Base-by-base conservation (phyloP, 2,329 filamentous ascomycete species). In the Colletotrichum falcatum region DNA sequence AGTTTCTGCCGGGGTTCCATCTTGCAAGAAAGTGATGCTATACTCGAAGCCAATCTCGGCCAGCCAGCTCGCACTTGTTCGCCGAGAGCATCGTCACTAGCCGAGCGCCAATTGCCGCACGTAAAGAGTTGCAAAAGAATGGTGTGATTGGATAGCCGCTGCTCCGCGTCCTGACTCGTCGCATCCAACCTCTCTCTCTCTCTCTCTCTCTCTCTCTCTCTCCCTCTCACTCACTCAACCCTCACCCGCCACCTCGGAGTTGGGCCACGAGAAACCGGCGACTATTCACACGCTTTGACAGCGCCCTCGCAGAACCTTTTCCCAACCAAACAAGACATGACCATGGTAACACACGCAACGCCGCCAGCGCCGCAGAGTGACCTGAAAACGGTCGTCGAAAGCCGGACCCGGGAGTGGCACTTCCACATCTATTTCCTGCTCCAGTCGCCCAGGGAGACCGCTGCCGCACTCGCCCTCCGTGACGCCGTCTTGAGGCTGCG, bases 371-470 rank as follows among this genome's bases (percentile, higher is more conserved):
- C 76, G 16, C 75, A 78, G 58, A 71, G 71, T 18, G 77, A 78
- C 60, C 65, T 78, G 8, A 74, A 78, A 56, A 77, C 75, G 5
- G 77, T 78, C 2, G 77, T 78, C 20, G 74, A 77, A 51, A 65
- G 58, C 23, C 76, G 77, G 20, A 77, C 74, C 12, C 73, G 77
- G 33, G 77, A 78, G 65, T 79, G 78, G 78, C 78, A 80, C 63
- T 80, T 80, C 64, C 78, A 80, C 54, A 80, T 80, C 20, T 80
- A 80, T 42, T 80, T 79, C 66, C 51, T 79, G 30, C 68, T 78
- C 1, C 78, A 79, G 61, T 80, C 78, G 33, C 74, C 77, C 1
- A 65, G 73, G 9, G 77, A 80, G 65, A 79, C 75, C 1, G 76
- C 78, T 1, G 77, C 77, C 2, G 78, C 78, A 12, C 75, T 79